These are phyloP conservation scores for Rhodotorula sp. DNA, from an alignment of 1,284 basidiomycete genomes.

Conservation along the genomic window DNA sequence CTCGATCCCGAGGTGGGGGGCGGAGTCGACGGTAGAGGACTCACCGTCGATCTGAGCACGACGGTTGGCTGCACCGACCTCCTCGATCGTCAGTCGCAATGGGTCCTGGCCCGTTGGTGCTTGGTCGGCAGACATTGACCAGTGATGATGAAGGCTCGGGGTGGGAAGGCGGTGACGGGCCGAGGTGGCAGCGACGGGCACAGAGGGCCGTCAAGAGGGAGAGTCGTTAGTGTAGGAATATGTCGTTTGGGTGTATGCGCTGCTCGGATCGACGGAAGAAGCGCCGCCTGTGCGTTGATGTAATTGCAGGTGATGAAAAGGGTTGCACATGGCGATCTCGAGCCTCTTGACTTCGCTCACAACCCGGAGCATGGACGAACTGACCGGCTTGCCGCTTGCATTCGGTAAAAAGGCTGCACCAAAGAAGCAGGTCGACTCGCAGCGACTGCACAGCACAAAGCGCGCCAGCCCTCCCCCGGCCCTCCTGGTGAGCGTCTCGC, in stretches of 20 bases:
- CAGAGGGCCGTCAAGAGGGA: too few relatives aligned
- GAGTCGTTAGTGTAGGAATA: background rate
- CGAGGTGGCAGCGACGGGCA: background rate
- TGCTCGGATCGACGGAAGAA: too few relatives aligned
- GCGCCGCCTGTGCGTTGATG: too few relatives aligned
- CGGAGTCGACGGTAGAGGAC: background rate
- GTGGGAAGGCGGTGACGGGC: background rate
- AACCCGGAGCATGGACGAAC: slow-evolving; percentile 15
- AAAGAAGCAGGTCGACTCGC: background rate
- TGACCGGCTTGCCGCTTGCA: slow-evolving; percentile 28
- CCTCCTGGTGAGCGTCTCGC: background rate
- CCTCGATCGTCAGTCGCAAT: slow-evolving; percentile 13
- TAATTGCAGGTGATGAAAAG: too few relatives aligned
- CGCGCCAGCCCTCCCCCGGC: background rate
- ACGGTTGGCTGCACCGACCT: slow-evolving; percentile 24
- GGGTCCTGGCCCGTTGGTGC: background rate
- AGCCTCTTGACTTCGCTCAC: background rate
- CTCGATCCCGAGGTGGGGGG: background rate
- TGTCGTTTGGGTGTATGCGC: too few relatives aligned
- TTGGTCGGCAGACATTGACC: too few relatives aligned
- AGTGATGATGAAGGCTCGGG: background rate
- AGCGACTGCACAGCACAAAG: slow-evolving; percentile 10
- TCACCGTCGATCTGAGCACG: slow-evolving; percentile 32
- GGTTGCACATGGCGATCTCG: background rate
- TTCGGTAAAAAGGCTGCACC: slow-evolving; percentile 27